These are phyloP conservation scores for Lathyrus aphaca DNA, from an alignment of 306 rosid genomes.

Conservation along the genomic window DNA sequence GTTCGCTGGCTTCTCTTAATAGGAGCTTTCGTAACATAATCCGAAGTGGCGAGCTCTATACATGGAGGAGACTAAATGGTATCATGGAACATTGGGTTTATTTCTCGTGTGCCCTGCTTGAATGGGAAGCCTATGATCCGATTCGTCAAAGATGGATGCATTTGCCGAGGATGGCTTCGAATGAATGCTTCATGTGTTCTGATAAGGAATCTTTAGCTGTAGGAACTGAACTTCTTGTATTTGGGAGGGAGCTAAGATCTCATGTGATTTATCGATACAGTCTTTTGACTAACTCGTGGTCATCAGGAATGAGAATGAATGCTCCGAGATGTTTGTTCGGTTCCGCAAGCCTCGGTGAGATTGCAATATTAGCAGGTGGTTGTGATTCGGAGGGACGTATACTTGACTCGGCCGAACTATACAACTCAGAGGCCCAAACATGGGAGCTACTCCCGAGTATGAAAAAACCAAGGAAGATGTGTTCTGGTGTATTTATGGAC, in stretches of 20 bases:
- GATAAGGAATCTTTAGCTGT: slow-evolving; percentile 97
- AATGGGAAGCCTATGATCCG: slow-evolving; percentile 96
- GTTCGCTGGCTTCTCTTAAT: slow-evolving; percentile 69
- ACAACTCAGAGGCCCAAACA: slow-evolving; percentile 77
- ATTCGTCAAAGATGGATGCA: slow-evolving; percentile 74
- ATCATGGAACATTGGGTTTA: slow-evolving; percentile 91
- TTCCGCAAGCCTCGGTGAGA: slow-evolving; percentile 86
- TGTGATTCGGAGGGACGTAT: slow-evolving; percentile 78
- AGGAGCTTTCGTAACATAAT: slow-evolving; percentile 66
- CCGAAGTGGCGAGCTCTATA: slow-evolving; percentile 76
- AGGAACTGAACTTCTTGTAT: slow-evolving; percentile 93
- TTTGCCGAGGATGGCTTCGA: slow-evolving; percentile 83
- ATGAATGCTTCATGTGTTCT: slow-evolving; percentile 84
- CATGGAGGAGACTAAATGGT: slow-evolving; percentile 67
- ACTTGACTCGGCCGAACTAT: slow-evolving; percentile 75
- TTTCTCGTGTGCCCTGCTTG: slow-evolving; percentile 75
- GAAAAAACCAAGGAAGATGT: slow-evolving; percentile 85
- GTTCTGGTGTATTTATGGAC: slow-evolving; percentile 93
- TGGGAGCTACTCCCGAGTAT: slow-evolving; percentile 76
- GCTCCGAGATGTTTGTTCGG: slow-evolving; percentile 92
- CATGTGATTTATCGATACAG: slow-evolving; percentile 82
- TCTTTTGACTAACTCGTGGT: slow-evolving; percentile 85
- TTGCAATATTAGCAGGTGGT: slow-evolving; percentile 94
- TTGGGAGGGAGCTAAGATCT: slow-evolving; percentile 72
- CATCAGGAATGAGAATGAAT: slow-evolving; percentile 78